phyloP scores from a whole-genome alignment of 1,139 yeast genomes.

The Insectozyma bohioensis region DNA sequence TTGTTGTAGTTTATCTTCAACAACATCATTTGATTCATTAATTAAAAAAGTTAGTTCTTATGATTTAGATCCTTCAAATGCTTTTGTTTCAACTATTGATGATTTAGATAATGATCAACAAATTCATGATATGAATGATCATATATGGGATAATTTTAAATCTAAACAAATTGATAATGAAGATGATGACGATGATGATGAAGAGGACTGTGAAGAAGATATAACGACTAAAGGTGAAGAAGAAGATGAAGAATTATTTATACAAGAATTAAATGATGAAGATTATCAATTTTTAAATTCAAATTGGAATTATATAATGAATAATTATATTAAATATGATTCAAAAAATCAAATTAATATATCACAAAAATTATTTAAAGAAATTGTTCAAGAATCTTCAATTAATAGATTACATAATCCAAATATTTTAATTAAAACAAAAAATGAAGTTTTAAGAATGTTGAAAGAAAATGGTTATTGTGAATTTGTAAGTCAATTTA shows the following conservation, averaged over 20 bases:
- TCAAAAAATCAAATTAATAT: constrained; percentile 48
- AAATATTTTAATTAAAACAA: constrained; percentile 36
- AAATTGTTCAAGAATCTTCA: constrained; percentile 29
- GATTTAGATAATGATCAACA: constrained; percentile 23
- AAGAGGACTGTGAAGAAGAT: constrained; percentile 9
- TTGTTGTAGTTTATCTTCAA: constrained; percentile 4
- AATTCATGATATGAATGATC: constrained; percentile 8
- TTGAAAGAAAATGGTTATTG: constrained; percentile 46
- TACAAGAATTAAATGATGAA: constrained; percentile 11
- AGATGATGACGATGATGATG: constrained; percentile 13
- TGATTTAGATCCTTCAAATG: constrained; percentile 25
- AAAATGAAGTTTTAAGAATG: constrained; percentile 41
- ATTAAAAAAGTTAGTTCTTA: constrained; percentile 10
- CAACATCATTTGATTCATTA: constrained; percentile 10
- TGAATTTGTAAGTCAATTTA: constrained; percentile 15
- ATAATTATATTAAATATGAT: constrained; percentile 29
- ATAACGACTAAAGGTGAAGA: constrained; percentile 7
- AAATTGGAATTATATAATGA: constrained; percentile 33
- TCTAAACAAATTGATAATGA: constrained; percentile 22
- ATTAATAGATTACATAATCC: constrained; percentile 38
- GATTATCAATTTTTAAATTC: constrained; percentile 18
- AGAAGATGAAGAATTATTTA: constrained; percentile 3
- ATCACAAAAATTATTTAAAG: constrained; percentile 32
- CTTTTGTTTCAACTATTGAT: constrained; percentile 35
- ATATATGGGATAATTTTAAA: constrained; percentile 31